phyloP scores from a whole-genome alignment of 164 flowering plant species.

The Paratinospora sagittata region DNA sequence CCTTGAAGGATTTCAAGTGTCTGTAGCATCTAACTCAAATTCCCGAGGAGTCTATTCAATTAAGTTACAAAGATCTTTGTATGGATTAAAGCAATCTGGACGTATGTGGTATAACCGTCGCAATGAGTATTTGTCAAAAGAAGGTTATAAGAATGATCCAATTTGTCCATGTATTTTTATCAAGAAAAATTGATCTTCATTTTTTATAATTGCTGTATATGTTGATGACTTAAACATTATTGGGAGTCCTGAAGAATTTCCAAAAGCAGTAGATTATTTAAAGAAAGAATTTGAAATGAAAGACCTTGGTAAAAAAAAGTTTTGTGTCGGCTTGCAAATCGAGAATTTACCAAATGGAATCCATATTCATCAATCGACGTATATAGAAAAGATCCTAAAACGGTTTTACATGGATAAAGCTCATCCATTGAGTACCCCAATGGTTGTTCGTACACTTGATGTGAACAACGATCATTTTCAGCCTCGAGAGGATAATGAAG shows the following conservation, averaged over 20 bases:
- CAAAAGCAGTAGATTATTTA: neutral
- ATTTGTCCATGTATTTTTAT: conserved; percentile 6
- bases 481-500: too few species aligned
- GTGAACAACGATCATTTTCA: too few species aligned
- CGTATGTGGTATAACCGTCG: neutral
- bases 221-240: conserved; percentile 6
- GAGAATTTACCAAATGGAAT: neutral
- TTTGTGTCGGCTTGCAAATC: neutral
- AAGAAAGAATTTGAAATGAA: neutral
- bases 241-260: neutral
- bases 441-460: too few species aligned
- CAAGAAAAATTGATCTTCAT: neutral
- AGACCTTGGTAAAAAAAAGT: neutral
- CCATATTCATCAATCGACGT: neutral
- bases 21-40: neutral
- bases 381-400: neutral
- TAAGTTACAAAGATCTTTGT: too few species aligned
- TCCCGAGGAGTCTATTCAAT: neutral
- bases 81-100: too few species aligned
- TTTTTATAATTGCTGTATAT: neutral
- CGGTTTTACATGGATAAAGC: too few species aligned
- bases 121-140: neutral
- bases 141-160: neutral
- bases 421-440: too few species aligned
- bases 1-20: too few species aligned